A percentile compares a stretch with the other conserved stretches of the same genome.
Conservation (phyloP, 805 yeast genomes). For the Kazachstania viticola region DNA sequence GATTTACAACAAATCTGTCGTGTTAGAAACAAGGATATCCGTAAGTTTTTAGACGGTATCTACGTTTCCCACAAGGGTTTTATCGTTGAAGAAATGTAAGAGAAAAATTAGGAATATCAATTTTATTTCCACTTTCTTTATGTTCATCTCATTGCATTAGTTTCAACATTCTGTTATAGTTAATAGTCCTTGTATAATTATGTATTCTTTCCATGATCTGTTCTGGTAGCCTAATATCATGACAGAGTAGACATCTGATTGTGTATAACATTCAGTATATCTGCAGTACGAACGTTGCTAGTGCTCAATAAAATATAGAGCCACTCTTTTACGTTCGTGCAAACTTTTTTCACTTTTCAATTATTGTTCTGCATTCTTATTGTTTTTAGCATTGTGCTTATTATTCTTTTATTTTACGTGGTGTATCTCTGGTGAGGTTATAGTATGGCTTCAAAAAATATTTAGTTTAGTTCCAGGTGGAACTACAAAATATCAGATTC, state of each 20-base stretch:
- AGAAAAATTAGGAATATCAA: no score
- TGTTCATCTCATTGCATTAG: background rate
- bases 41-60: conserved; percentile 99
- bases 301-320: conserved; percentile 12
- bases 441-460: no score
- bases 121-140: no score
- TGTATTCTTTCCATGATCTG: background rate
- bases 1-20: conserved; percentile 96
- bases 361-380: background rate
- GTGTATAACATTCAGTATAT: background rate
- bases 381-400: background rate
- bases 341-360: background rate
- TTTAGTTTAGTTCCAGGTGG: no score
- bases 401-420: no score
- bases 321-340: conserved; percentile 5
- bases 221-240: background rate
- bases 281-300: conserved; percentile 7
- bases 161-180: background rate
- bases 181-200: conserved; percentile 1
- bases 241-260: no score
- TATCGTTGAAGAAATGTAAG: conserved; percentile 51
- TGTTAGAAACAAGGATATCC: conserved; percentile 99
- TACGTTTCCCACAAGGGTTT: conserved; percentile 93
- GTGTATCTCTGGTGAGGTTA: no score
- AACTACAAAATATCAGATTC: no score